Evolutionary conservation across 768 basidiomycete genomes (phyloP), one percentile per base, ranked within the genome.

Genomic region (Calocybe cyanea): DNA sequence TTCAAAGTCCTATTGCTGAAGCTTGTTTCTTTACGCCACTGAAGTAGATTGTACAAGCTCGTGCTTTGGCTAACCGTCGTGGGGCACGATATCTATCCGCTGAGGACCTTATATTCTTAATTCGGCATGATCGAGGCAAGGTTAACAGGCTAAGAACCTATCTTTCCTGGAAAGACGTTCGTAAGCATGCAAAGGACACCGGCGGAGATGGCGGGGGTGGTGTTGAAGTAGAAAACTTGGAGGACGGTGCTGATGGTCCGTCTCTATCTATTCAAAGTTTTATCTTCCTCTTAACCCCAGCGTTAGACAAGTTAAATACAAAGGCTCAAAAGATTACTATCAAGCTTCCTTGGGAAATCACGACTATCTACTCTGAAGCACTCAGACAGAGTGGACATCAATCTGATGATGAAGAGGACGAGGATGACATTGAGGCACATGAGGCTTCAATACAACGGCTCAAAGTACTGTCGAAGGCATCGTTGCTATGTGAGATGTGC

Each of bases 31-130:
- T 6, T 11, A 48, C 41, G 34, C 11, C 2, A 14, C 21, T 37
- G 2, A 41, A 28, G 40, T 49, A 91, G 94, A 91, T 96, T 52
- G 75, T 92, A 0, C 92, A 95, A 70, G 92, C 94, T 2, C 83
- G 92, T 14, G 81, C 80, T 1, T 75, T 93, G 4, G 89, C 94
- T 0, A 83, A 74, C 39, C 80, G 88, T 25, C 83, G 94, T 6
- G 85, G 87, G 0, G 88, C 90, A 5, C 85, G 92, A 17, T 91
- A 85, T 53, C 76, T 95, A 31, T 83, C 88, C 2, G 87, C 92
- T 0, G 94, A 98, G 64, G 94, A 98, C 64, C 83, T 98, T 45
- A 92, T 98, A 54, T 97, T 96, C 55, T 84, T 96, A 59, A 92
- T 98, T 58, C 84, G 94, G 4, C 87, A 95, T 56, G 94, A 98